Conservation (phyloP, 2,329 filamentous ascomycete species). For the Ceratocystis smalleyi region DNA sequence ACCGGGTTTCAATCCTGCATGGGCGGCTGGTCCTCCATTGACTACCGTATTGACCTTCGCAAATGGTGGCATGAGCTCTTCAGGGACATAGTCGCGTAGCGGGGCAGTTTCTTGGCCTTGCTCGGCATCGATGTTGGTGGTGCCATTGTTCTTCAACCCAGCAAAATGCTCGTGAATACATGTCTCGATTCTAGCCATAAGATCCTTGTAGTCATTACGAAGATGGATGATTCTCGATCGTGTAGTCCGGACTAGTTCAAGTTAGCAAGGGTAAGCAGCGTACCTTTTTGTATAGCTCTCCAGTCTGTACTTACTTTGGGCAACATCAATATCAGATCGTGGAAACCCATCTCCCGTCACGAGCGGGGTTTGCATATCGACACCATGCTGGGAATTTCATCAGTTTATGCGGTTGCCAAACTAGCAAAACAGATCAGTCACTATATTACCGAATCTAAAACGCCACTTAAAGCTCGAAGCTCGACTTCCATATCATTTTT, state of each 20-base stretch:
- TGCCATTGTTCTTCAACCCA: neutral
- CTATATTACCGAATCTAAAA: conserved; percentile 62
- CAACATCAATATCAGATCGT: conserved; percentile 81
- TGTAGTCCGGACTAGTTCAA: conserved; percentile 60
- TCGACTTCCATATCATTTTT: conserved; percentile 79
- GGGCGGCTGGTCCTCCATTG: conserved; percentile 60
- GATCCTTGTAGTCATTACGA: conserved; percentile 80
- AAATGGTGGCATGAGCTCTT: conserved; percentile 40
- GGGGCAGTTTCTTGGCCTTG: neutral
- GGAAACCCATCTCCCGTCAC: conserved; percentile 85
- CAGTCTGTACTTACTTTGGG: conserved; percentile 54
- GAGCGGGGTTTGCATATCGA: conserved; percentile 79
- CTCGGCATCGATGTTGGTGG: neutral
- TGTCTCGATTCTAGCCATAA: conserved; percentile 73
- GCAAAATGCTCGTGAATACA: conserved; percentile 84
- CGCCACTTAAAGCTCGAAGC: conserved; percentile 64
- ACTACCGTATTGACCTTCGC: conserved; percentile 81
- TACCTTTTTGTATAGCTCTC: neutral
- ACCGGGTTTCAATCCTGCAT: conserved; percentile 63
- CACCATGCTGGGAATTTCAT: conserved; percentile 51
- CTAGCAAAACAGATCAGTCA: conserved; percentile 6
- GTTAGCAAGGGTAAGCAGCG: neutral
- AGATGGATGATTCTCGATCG: conserved; percentile 76
- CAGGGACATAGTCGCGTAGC: conserved; percentile 13
- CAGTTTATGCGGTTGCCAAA: neutral